Percentiles rank a stretch among this genome's conserved stretches.
Conservation (phyloP, 2,329 filamentous ascomycete genomes). For the Phaeophleospora eucalypticola region DNA sequence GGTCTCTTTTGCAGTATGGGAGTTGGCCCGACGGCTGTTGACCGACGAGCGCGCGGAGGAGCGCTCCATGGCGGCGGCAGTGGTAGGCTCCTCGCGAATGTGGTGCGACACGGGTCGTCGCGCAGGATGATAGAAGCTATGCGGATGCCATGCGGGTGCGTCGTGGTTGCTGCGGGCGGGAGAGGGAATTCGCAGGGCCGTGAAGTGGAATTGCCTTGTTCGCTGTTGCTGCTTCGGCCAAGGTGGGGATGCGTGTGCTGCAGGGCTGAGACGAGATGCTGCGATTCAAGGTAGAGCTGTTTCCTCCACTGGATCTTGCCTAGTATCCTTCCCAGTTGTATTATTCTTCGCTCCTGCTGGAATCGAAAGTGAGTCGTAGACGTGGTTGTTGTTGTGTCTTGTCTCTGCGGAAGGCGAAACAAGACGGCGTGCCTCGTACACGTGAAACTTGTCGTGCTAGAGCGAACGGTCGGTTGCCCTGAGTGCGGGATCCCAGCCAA, state of each 20-base stretch:
- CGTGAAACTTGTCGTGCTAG: background rate
- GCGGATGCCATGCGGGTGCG: background rate
- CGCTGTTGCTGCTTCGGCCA: slow-evolving; percentile 1
- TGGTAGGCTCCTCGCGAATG: no score
- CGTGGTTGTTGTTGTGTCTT: no score
- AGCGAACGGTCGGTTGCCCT: background rate
- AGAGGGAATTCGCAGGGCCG: no score
- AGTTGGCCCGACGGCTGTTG: slow-evolving; percentile 40
- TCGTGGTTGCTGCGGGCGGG: no score
- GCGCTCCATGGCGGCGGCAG: slow-evolving; percentile 24
- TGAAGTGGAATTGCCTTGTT: no score
- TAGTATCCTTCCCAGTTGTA: no score
- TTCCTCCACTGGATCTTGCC: no score
- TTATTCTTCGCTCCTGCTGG: background rate
- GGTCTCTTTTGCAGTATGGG: slow-evolving; percentile 38
- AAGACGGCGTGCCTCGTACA: background rate
- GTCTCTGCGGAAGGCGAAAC: no score
- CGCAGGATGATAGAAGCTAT: background rate
- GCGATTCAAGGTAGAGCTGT: no score
- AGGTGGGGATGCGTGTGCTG: slow-evolving; percentile 1
- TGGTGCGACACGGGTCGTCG: background rate
- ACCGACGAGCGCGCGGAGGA: slow-evolving; percentile 30
- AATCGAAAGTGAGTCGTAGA: no score
- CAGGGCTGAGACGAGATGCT: no score
- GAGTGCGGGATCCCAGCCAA: background rate